A percentile compares a stretch with the other conserved stretches of the same genome.
phyloP scores from a whole-genome alignment of 2,329 filamentous ascomycete species.

The Pezicula carpinea region DNA sequence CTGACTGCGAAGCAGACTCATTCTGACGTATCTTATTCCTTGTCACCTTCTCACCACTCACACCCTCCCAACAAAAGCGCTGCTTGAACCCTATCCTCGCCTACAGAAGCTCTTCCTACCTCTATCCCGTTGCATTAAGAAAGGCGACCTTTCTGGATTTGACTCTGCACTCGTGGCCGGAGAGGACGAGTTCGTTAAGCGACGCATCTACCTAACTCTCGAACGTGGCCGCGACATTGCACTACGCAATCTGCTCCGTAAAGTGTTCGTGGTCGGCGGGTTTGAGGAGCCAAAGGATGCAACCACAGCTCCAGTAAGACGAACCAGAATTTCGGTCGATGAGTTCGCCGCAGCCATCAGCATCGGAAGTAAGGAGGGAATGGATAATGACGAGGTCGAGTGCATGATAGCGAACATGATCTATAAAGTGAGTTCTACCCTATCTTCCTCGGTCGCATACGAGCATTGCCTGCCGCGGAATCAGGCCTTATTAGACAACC shows the following conservation, averaged over 20 bases:
- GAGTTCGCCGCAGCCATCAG: conserved; percentile 85
- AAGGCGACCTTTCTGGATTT: conserved; percentile 77
- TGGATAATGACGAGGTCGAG: conserved; percentile 91
- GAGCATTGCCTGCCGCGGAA: conserved; percentile 1
- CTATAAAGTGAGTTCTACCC: conserved; percentile 72
- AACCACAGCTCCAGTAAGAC: conserved; percentile 55
- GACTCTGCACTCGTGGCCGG: conserved; percentile 74
- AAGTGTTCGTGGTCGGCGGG: conserved; percentile 82
- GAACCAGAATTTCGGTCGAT: conserved; percentile 73
- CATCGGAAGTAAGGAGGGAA: conserved; percentile 59
- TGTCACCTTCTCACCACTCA: conserved; percentile 87
- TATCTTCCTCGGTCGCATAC: not conserved
- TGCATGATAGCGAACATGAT: conserved; percentile 95
- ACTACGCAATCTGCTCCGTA: conserved; percentile 83
- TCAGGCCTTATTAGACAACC: not conserved
- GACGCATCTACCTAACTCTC: conserved; percentile 89
- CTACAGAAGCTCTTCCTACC: conserved; percentile 76
- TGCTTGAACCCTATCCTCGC: conserved; percentile 71
- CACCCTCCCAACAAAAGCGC: conserved; percentile 66
- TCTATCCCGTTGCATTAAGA: conserved; percentile 72
- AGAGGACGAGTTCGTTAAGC: conserved; percentile 89
- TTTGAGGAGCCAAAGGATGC: conserved; percentile 73
- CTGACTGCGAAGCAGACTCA: conserved; percentile 70
- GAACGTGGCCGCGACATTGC: conserved; percentile 90
- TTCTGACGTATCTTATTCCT: conserved; percentile 91